phyloP scores from a whole-genome alignment of 768 basidiomycete genomes.

The Clitopilus hobsonii region DNA sequence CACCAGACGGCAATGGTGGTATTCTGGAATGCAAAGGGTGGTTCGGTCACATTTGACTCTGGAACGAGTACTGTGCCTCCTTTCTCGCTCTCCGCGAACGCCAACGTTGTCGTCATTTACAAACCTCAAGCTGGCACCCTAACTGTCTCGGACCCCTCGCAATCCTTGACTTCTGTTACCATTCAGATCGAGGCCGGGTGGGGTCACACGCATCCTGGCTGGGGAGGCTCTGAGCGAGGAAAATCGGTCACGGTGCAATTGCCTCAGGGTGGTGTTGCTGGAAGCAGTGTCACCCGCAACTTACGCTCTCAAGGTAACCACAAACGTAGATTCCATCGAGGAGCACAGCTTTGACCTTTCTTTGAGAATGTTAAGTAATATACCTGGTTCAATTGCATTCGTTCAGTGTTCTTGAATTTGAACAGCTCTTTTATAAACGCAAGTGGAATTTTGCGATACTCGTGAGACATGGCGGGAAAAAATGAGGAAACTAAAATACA shows the following conservation, averaged over 20 bases:
- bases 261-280: conserved; percentile 44
- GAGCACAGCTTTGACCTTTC: no score
- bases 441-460: conserved; percentile 4
- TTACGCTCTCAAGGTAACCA: neutral
- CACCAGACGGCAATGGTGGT: conserved; percentile 42
- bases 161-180: conserved; percentile 31
- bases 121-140: conserved; percentile 35
- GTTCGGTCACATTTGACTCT: conserved; percentile 31
- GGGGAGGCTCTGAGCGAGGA: conserved; percentile 17
- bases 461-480: neutral
- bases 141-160: conserved; percentile 64
- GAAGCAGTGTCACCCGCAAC: conserved; percentile 36
- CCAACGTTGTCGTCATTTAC: conserved; percentile 41
- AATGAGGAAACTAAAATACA: conserved; percentile 48
- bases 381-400: no score
- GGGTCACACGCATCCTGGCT: conserved; percentile 21
- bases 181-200: conserved; percentile 27
- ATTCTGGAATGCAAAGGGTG: conserved; percentile 51
- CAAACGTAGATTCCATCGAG: neutral
- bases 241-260: conserved; percentile 30
- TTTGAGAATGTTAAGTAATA: no score
- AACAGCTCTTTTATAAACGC: neutral
- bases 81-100: conserved; percentile 32
- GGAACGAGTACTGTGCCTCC: conserved; percentile 10
- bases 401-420: no score